Evolutionary conservation across 306 rosid species (phyloP).

Genomic region (Lathyrus sativus): DNA sequence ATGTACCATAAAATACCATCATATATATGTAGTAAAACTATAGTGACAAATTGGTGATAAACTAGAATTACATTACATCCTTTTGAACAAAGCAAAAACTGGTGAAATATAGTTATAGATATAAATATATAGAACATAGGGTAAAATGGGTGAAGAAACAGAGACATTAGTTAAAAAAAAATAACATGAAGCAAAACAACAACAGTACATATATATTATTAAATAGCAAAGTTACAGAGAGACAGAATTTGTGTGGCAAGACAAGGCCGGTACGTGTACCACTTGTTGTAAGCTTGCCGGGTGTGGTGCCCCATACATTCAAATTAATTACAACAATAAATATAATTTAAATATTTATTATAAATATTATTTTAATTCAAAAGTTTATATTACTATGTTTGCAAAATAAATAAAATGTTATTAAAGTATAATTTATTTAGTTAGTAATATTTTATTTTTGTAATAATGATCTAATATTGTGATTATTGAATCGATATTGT

Average conservation of each 20-base stretch:
- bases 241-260: conserved; percentile 53
- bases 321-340: too few species aligned
- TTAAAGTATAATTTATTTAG: too few species aligned
- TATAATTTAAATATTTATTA: too few species aligned
- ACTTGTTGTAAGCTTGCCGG: conserved; percentile 23
- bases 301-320: conserved; percentile 33
- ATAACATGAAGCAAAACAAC: background rate
- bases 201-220: background rate
- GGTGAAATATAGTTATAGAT: background rate
- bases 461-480: too few species aligned
- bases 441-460: too few species aligned
- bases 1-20: background rate
- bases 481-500: too few species aligned
- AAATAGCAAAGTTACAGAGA: background rate
- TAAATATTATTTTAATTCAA: too few species aligned
- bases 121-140: background rate
- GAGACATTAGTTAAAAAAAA: background rate
- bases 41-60: background rate
- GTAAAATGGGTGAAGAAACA: conserved; percentile 2
- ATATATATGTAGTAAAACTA: background rate
- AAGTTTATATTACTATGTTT: too few species aligned
- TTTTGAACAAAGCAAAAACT: background rate
- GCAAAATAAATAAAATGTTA: too few species aligned
- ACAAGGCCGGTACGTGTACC: conserved; percentile 23
- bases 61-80: background rate